phyloP scores from a whole-genome alignment of 108 stramenopile genomes.

The Conticribra guillardii region DNA sequence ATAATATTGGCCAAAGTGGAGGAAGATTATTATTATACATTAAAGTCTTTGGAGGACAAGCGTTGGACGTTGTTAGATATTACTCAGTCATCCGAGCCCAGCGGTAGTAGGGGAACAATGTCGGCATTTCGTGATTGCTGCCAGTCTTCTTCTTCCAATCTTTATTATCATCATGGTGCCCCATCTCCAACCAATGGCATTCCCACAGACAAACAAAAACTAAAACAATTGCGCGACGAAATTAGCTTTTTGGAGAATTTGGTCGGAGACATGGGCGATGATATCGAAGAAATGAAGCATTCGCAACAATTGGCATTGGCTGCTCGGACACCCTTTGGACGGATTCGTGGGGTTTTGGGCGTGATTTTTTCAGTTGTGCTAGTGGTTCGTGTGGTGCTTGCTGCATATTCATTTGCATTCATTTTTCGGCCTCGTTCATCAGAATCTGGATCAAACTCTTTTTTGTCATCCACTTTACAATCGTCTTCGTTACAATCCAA shows the following conservation, averaged over 20 bases:
- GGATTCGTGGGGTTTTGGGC: conserved; percentile 53
- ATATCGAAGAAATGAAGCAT: conserved; percentile 72
- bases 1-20: conserved; percentile 57
- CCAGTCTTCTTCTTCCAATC: neutral
- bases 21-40: conserved; percentile 53
- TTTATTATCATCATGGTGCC: neutral
- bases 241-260: conserved; percentile 67
- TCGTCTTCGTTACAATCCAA: neutral
- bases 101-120: conserved; percentile 21
- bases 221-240: conserved; percentile 57
- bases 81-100: conserved; percentile 14
- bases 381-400: conserved; percentile 56
- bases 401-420: conserved; percentile 47
- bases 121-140: neutral
- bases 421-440: neutral
- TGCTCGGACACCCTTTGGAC: conserved; percentile 66
- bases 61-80: conserved; percentile 20
- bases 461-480: neutral
- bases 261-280: conserved; percentile 65
- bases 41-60: conserved; percentile 37
- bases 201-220: conserved; percentile 43
- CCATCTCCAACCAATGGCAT: neutral
- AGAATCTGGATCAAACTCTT: neutral
- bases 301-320: conserved; percentile 54
- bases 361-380: conserved; percentile 69